Base-by-base conservation (phyloP, 2,329 filamentous ascomycete species). In the Penicillium aurantiogriseum region DNA sequence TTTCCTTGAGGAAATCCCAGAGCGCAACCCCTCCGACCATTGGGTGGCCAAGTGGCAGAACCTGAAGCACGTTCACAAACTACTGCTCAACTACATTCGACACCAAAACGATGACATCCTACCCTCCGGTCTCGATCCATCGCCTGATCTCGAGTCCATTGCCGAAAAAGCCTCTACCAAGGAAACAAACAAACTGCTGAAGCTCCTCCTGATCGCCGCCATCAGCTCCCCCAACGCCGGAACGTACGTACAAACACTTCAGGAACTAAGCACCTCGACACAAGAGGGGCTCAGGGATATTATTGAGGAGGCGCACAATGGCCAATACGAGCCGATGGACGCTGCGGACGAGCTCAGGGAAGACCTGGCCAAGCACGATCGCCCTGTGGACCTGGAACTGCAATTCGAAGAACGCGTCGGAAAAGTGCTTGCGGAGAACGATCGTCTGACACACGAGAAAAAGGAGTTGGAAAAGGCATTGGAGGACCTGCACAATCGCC, bases 191-290 rank as follows among this genome's bases (percentile, higher is more conserved):
- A 77, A 88, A 77, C 77, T 89, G 50, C 76, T 89, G 42, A 84
- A 85, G 57, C 78, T 88, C 54, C 81, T 88, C 69, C 77, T 89
- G 23, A 81, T 86, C 56, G 81, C 81, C n/a, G 84, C 84, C 27
- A 82, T 86, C 61, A 80, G 82, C 68, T 85, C 85, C 13, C 81
- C 83, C 27, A 81, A 84, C 53, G 72, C 76, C 17, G 80, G 80
- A 56, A 77, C 79, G 35, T 86, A 85, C 67, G 79, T 88, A 56
- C 72, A 74, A 44, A 78, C 74, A 43, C 75, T 81, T 60, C 76
- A 77, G 62, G 70, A 69, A 40, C 61, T 81, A 42, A 75, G 73
- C 43, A 75, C 74, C 5, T 67, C 74, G 35, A 79, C 77, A 4
- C 77, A 80, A 57, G 74, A 77, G 56, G 73, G 74, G 3, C 66